Evolutionary conservation across 2,329 filamentous ascomycete genomes (phyloP), one percentile per base, ranked within the genome.

Genomic region (Clonostachys byssicola): DNA sequence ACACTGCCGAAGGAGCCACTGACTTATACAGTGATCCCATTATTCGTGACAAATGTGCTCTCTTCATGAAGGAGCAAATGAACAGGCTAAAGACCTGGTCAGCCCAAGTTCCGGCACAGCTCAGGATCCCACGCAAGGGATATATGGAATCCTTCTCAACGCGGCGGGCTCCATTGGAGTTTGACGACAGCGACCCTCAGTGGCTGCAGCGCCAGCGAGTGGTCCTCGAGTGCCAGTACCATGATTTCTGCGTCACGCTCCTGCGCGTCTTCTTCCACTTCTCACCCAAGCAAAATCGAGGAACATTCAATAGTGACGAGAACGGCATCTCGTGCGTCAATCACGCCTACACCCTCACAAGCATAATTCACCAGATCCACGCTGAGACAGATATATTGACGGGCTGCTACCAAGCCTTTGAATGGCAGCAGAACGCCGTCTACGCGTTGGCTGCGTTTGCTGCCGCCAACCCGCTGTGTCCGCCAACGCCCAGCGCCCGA

Each of bases 171-270:
- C 35, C 16, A 6, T 16, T 47, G n/a, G n/a, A 33, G 5, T 18
- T 40, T 33, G 10, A 12, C 6, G 36, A 40, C 16, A 10, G 13
- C 20, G 42, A 41, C n/a, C 47, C 36, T 6, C 14, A 33, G 12
- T 48, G 47, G 42, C 38, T 48, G 5, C 42, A 45, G 18, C 42
- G 47, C 12, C 47, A 48, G n/a, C 47, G 47, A n/a, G 13, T 48
- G 12, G 34, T 34, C 23, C 47, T 48, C 14, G 47, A 48, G 30
- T 42, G 42, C 33, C 47, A 48, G 14, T 48, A 48, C 18, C 47
- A 48, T 40, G 47, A 43, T 39, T 33, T 41, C 16, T 48, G 47
- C 20, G 12, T 45, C 12, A 9, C 42, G 5, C 47, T 45, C 5
- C 20, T 45, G 2, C 42, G 47, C n/a, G 42, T 43, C 30, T 44